These are phyloP conservation scores for Neurospora crassa DNA, from an alignment of 2,329 filamentous ascomycete species.

Conservation along the genomic window DNA sequence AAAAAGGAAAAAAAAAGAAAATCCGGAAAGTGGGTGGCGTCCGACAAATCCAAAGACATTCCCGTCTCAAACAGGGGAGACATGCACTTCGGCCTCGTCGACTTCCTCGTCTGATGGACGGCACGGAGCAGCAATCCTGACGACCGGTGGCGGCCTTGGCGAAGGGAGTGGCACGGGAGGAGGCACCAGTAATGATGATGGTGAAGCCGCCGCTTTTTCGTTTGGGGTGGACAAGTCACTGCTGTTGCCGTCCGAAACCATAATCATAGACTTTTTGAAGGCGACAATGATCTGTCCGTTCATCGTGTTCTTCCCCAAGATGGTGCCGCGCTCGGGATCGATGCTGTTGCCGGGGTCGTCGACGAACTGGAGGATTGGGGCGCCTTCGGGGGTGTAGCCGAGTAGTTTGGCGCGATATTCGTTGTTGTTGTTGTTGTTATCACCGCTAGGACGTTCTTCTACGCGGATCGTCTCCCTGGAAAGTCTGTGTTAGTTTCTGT, in stretches of 20 bases:
- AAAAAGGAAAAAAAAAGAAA: background rate
- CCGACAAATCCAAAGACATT: background rate
- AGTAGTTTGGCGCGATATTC: slow-evolving; percentile 27
- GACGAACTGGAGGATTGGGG: slow-evolving; percentile 35
- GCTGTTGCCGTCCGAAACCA: slow-evolving; percentile 4
- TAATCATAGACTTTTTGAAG: slow-evolving; percentile 23
- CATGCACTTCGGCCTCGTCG: background rate
- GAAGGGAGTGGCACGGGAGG: background rate
- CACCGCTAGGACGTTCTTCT: slow-evolving; percentile 22
- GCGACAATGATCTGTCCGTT: slow-evolving; percentile 29
- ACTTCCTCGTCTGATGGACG: background rate
- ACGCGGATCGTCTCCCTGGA: slow-evolving; percentile 11
- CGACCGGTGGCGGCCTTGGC: slow-evolving; percentile 7
- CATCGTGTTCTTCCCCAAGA: slow-evolving; percentile 26
- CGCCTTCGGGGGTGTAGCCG: slow-evolving; percentile 35
- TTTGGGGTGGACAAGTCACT: background rate
- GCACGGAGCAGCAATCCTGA: slow-evolving; percentile 13
- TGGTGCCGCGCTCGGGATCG: slow-evolving; percentile 22
- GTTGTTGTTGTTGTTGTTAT: slow-evolving; percentile 7
- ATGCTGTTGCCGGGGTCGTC: slow-evolving; percentile 23
- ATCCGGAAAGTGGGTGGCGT: background rate
- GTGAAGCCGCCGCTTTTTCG: background rate
- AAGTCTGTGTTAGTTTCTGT: slow-evolving; percentile 8
- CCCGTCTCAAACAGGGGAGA: background rate
- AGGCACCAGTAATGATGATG: background rate